Evolutionary conservation across 2,329 filamentous ascomycete genomes (phyloP), one percentile per base, ranked within the genome.

Genomic region (Ascochyta viciae-villosae): DNA sequence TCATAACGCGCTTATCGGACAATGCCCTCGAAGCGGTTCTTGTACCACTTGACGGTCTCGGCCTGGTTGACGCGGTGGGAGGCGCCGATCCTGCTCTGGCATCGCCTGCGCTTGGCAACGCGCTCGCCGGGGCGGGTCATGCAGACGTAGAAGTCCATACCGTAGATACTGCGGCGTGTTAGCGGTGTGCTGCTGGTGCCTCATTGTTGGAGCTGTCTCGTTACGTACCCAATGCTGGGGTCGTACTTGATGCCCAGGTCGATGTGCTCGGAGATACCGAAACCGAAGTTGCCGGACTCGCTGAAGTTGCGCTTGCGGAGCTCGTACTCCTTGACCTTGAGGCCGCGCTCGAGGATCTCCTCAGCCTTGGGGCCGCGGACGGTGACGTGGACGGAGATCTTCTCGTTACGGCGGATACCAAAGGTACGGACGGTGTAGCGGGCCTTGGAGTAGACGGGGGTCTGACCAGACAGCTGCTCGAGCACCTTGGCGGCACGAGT

Each of bases 241-340:
- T 75, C 71, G 68, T 76, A 74, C 70, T 99, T 99, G 91, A 99
- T 99, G 78, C 95, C 95, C 77, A 99, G 87, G 88, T 99, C 95
- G 83, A 99, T 99, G 90, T 99, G 95, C 86, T 99, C 95, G 85
- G 87, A 92, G 87, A 99, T 99, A 86, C 95, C 95, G 88, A 99
- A 99, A 74, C 95, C 95, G 81, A 99, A 99, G 71, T 75, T 74
- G 81, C 95, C 95, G 71, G 94, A 98, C 88, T 96, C 92, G 79
- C 89, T 94, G 90, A 99, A 99, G 91, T 99, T 99, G 83, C 91
- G 90, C 89, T 95, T 96, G 85, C 92, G 90, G 76, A 99, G 87
- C 84, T 99, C 95, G 86, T 99, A 99, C 85, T 99, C 95, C 92
- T 99, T 99, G 89, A 99, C 95, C 90, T 99, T 99, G 81, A 99